Percentiles rank a stretch among this genome's conserved stretches.
phyloP scores from a whole-genome alignment of 805 yeast genomes.

The Suhomyces vadensis region DNA sequence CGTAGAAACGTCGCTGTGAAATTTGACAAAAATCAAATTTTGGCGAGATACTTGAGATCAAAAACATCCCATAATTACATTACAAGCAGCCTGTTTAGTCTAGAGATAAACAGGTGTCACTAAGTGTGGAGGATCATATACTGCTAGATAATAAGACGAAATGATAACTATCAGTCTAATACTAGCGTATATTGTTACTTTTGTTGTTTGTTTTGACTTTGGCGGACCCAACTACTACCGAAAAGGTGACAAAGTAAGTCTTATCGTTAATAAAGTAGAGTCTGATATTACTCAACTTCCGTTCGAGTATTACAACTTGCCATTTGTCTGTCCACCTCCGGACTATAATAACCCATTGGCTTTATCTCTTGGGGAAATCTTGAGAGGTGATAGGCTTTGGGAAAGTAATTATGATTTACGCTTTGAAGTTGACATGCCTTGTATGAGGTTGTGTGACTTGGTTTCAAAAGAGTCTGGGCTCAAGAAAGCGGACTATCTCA shows the following conservation, averaged over 20 bases:
- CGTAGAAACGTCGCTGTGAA: background rate
- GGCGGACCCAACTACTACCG: constrained; percentile 39
- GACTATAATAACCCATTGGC: constrained; percentile 59
- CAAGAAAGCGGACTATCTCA: constrained; percentile 57
- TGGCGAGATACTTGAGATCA: constrained; percentile 3
- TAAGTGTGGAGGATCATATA: too few relatives aligned
- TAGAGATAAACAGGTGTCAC: too few relatives aligned
- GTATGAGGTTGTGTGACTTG: constrained; percentile 69
- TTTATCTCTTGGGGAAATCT: constrained; percentile 71
- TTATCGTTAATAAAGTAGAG: constrained; percentile 75
- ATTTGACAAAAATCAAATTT: background rate
- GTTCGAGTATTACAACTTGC: constrained; percentile 71
- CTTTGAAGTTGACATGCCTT: constrained; percentile 66
- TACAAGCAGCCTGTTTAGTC: too few relatives aligned
- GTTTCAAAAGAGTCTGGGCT: constrained; percentile 53
- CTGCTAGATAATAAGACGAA: background rate
- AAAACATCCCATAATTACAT: background rate
- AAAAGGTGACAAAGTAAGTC: constrained; percentile 61
- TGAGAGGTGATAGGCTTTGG: constrained; percentile 80
- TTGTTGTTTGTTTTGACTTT: constrained; percentile 16
- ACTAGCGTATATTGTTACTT: background rate
- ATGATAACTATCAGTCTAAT: background rate
- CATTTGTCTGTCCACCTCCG: constrained; percentile 74
- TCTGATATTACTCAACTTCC: constrained; percentile 79
- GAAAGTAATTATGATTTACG: constrained; percentile 65